Base-by-base conservation (phyloP, 495 filamentous ascomycete species). In the Cryomyces minteri region DNA sequence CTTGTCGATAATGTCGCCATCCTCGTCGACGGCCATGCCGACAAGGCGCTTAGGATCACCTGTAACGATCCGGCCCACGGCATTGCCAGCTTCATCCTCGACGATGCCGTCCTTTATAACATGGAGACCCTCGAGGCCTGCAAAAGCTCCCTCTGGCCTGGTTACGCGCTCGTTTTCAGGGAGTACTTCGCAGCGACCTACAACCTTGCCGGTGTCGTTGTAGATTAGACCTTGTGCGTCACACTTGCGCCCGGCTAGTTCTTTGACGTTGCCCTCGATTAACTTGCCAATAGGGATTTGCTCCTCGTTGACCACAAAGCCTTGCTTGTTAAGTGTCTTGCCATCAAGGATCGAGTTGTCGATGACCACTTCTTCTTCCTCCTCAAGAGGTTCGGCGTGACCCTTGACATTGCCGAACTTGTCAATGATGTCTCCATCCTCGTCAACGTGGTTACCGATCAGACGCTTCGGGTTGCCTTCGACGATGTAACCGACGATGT, bases 401-500 rank as follows among this genome's bases (percentile, higher is more conserved):
- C 72, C 76, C 56, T 63, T 63, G 40, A 79, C 72, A 54, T 86
- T 88, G 37, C 85, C 85, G 42, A 73, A 74, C 52, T 75, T 78
- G 58, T 88, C 85, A 32, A 86, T 63, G 48, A 93, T 81, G 47
- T 90, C 84, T 8, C 85, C 85, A 54, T 93, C 85, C 33, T 80
- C 69, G 53, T 90, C 85, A 39, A 90, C 82, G 12, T 67, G 60
- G 51, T 80, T 78, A n/a, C 84, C 84, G 37, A 79, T 67, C 8
- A 92, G 72, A 43, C 71, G 71, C 64, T 80, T 80, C 11, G 76
- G 48, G 45, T 93, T 83, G 34, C 85, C 85, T 46, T 86, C 76
- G n/a, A 80, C 63, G 28, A 93, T 66, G 45, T 73, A 66, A 29
- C 85, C 85, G 41, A 93, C 74, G 42, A 74, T 64, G 46, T 80